phyloP scores from a whole-genome alignment of 345 rosid species.

The Dipteronia dyeriana region DNA sequence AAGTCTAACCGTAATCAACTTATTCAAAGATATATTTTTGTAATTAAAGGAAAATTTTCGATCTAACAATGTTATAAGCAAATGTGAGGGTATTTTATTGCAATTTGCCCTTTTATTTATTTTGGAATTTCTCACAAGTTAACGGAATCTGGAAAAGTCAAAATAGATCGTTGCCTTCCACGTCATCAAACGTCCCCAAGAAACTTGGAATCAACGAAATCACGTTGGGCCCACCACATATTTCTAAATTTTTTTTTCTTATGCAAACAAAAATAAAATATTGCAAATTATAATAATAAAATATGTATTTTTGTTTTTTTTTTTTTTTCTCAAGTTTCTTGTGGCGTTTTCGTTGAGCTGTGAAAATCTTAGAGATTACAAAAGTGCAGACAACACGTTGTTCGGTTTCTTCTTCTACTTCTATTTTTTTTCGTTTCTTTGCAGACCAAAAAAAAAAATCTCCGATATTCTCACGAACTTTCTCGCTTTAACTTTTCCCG shows the following conservation, averaged over 20 bases:
- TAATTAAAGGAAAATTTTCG: too few relatives aligned
- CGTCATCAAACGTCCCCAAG: slow-evolving; percentile 34
- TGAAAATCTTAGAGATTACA: slow-evolving; percentile 31
- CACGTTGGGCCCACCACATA: neutral
- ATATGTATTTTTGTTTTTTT: too few relatives aligned
- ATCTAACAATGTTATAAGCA: too few relatives aligned
- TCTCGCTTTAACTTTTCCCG: slow-evolving; percentile 21
- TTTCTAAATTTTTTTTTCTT: neutral
- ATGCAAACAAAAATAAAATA: too few relatives aligned
- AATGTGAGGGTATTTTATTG: too few relatives aligned
- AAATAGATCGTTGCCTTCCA: slow-evolving; percentile 16
- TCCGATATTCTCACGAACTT: slow-evolving; percentile 15
- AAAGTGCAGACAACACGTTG: slow-evolving; percentile 16
- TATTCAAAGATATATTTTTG: too few relatives aligned
- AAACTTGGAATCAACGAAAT: slow-evolving; percentile 38
- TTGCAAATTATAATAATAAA: too few relatives aligned
- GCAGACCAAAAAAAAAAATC: slow-evolving; percentile 3
- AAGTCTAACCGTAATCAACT: too few relatives aligned
- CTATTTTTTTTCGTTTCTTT: slow-evolving; percentile 12
- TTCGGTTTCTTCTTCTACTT: slow-evolving; percentile 14
- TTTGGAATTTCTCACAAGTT: too few relatives aligned
- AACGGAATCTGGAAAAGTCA: neutral
- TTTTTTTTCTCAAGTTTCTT: slow-evolving; percentile 23
- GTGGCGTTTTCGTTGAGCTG: slow-evolving; percentile 54
- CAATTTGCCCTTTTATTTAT: too few relatives aligned